These are phyloP conservation scores for Penicillium taxi DNA, from an alignment of 495 filamentous ascomycete species.

Conservation along the genomic window DNA sequence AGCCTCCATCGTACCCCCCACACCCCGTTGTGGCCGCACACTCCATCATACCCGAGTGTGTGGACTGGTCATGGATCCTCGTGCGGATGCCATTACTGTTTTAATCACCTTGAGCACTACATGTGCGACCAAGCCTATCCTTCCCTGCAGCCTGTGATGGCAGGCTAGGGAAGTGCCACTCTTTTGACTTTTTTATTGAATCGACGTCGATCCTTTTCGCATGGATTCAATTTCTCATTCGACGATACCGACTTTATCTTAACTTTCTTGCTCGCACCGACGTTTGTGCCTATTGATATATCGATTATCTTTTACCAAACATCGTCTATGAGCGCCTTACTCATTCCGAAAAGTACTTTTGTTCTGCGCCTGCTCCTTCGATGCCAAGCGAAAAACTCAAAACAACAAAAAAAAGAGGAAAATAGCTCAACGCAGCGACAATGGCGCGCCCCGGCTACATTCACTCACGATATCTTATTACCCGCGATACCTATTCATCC, in stretches of 20 bases:
- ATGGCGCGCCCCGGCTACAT: constrained; percentile 22
- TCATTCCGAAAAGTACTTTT: constrained; percentile 35
- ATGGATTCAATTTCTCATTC: too few species aligned
- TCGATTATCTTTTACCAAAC: too few species aligned
- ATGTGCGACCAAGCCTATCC: constrained; percentile 53
- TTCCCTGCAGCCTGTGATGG: constrained; percentile 49
- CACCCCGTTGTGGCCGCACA: too few species aligned
- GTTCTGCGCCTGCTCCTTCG: constrained; percentile 25
- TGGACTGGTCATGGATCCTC: constrained; percentile 56
- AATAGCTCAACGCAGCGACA: constrained; percentile 31
- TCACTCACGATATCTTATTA: too few species aligned
- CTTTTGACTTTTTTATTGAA: constrained; percentile 15
- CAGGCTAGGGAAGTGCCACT: constrained; percentile 26
- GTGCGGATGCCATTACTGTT: constrained; percentile 62
- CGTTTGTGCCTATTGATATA: too few species aligned
- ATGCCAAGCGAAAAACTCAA: constrained; percentile 23
- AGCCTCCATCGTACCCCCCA: constrained; percentile 47
- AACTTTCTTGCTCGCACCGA: too few species aligned
- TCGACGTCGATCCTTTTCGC: constrained; percentile 19
- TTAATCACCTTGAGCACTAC: constrained; percentile 55
- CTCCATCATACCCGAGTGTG: constrained; percentile 45
- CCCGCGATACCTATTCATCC: too few species aligned
- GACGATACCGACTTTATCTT: too few species aligned
- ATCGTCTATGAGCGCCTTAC: too few species aligned
- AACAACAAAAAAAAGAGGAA: constrained; percentile 27